Conservation (phyloP, 306 rosid species). For the Cucurbita pepo region DNA sequence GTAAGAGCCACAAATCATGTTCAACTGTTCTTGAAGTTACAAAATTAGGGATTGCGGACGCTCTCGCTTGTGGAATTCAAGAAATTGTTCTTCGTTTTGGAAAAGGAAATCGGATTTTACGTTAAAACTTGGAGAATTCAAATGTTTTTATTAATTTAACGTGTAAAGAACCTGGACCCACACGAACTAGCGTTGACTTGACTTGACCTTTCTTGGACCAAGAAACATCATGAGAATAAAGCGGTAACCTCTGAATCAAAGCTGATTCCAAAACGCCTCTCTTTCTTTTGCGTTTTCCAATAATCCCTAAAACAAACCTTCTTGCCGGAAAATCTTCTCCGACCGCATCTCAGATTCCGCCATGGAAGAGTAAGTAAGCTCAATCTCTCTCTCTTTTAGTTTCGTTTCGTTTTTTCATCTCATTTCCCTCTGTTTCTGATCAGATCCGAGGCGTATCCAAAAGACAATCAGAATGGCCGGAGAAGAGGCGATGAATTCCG, state of each 20-base stretch:
- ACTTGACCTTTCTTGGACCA: too few relatives aligned
- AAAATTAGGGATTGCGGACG: neutral
- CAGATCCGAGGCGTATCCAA: slow-evolving; percentile 56
- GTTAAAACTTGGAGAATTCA: too few relatives aligned
- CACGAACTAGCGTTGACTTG: too few relatives aligned
- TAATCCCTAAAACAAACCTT: neutral
- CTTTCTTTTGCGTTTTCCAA: neutral
- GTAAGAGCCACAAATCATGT: neutral
- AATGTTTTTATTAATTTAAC: too few relatives aligned
- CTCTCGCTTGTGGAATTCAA: neutral
- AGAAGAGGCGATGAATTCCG: neutral
- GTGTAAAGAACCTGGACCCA: too few relatives aligned
- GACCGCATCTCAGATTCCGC: neutral
- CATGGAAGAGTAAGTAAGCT: slow-evolving; percentile 1
- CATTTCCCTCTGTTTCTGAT: neutral
- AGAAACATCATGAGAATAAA: too few relatives aligned
- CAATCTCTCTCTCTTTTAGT: neutral
- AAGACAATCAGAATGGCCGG: slow-evolving; percentile 11
- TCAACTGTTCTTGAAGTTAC: neutral
- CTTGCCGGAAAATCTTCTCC: neutral
- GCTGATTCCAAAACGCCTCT: slow-evolving; percentile 8
- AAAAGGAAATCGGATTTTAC: too few relatives aligned
- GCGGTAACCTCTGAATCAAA: too few relatives aligned
- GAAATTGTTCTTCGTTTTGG: neutral
- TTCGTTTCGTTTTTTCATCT: neutral